Base-by-base conservation (phyloP, 805 yeast species). In the Millerozyma acaciae region DNA sequence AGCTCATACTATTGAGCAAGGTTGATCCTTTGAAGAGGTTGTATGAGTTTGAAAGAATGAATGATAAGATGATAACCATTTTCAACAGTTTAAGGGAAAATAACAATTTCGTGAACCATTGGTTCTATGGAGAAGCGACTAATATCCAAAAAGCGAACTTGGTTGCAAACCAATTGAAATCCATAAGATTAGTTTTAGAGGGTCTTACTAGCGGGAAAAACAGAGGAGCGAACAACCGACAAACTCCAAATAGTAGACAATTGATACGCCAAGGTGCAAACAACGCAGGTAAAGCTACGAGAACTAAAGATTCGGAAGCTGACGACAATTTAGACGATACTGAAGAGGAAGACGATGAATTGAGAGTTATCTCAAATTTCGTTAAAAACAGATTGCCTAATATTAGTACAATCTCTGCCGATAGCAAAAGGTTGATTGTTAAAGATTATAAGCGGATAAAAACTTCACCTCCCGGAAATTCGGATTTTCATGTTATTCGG, bases 401-500 rank as follows among this genome's bases (percentile, higher is more conserved):
- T 8, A 56, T 67, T 15, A 34, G 57, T 3, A 39, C 62, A 5
- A 46, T 67, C 13, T 47, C 62, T 2, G 48, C 53, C 6, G 72
- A 65, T 42, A 56, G 68, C 21, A 67, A 67, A 34, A 43, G 72
- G 14, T 53, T 67, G 23, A 53, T 67, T 17, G 33, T 53, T 6
- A 65, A 66, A 38, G 88, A 80, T 44, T 78, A 57, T 48, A 74
- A 72, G 41, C 55, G 85, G 17, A 60, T 80, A 35, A 65, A 63
- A 34, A 65, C 70, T 30, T 70, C 80, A 59, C 72, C 73, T n/a
- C 66, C 70, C 28, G 75, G 72, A 21, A 72, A 78, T 19, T 65
- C 77, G 0, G 88, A 81, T 37, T 77, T 73, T 47, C 84, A 81
- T 48, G 81, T 78, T 1, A 56, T 80, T 27, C 53, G 80, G 35